phyloP scores from a whole-genome alignment of 176 grass and related monocot genomes.

The Triticum timopheevii region DNA sequence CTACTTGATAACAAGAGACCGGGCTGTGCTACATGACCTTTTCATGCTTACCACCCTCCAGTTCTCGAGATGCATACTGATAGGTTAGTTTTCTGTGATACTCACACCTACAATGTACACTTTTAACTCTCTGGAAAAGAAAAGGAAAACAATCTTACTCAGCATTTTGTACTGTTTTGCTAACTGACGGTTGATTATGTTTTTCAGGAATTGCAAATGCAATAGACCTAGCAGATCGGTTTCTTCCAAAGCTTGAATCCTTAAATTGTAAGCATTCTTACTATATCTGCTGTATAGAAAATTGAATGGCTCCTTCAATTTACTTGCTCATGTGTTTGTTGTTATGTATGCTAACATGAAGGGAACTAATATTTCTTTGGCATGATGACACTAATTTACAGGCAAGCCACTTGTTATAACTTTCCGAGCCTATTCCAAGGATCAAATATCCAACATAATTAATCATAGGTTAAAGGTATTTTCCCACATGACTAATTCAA shows the following conservation, averaged over 20 bases:
- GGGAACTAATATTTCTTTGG: slow-evolving; percentile 8
- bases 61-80: slow-evolving; percentile 82
- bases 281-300: not conserved
- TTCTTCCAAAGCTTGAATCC: slow-evolving; percentile 92
- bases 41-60: slow-evolving; percentile 88
- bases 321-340: not conserved
- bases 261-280: slow-evolving; percentile 71
- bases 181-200: not conserved
- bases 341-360: slow-evolving; percentile 12
- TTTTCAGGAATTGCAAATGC: slow-evolving; percentile 95
- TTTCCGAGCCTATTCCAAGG: slow-evolving; percentile 88
- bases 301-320: not conserved
- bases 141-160: not conserved
- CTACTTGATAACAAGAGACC: slow-evolving; percentile 89
- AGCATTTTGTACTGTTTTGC: slow-evolving; percentile 10
- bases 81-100: slow-evolving; percentile 53
- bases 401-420: slow-evolving; percentile 86
- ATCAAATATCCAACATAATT: slow-evolving; percentile 87
- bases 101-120: not conserved
- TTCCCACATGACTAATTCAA: not conserved
- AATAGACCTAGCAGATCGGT: slow-evolving; percentile 86
- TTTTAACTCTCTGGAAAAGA: not conserved
- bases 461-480: slow-evolving; percentile 79
- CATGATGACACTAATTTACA: slow-evolving; percentile 36
- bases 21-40: slow-evolving; percentile 86